Percentiles rank a stretch among this genome's conserved stretches.
Conservation (phyloP, 805 yeast species). For the Candida suzukii region DNA sequence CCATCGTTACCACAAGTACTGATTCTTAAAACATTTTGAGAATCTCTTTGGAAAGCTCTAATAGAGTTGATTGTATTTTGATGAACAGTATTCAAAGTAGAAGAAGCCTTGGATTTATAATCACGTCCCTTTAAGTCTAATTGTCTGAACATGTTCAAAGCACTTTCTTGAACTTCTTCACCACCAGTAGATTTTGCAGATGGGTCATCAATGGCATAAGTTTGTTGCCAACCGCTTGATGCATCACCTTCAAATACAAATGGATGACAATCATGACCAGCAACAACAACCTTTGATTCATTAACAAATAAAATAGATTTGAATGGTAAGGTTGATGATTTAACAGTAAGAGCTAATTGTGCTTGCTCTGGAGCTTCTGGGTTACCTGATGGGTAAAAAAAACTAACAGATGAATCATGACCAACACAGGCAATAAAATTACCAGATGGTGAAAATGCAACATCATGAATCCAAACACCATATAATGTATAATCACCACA, state of each 20-base stretch:
- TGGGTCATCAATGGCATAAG: constrained; percentile 58
- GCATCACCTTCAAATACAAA: constrained; percentile 71
- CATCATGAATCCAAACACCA: constrained; percentile 91
- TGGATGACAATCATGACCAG: constrained; percentile 91
- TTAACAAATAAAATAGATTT: constrained; percentile 63
- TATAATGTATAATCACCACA: constrained; percentile 70
- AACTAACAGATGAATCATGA: constrained; percentile 79
- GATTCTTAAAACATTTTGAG: constrained; percentile 48
- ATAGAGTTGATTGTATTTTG: constrained; percentile 82
- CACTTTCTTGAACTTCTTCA: constrained; percentile 51
- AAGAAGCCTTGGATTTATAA: constrained; percentile 33
- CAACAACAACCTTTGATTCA: constrained; percentile 67
- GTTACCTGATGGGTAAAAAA: constrained; percentile 73
- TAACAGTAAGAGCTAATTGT: constrained; percentile 43
- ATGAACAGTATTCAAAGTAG: constrained; percentile 67
- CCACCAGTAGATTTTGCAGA: constrained; percentile 44
- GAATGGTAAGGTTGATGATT: constrained; percentile 74
- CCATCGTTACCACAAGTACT: constrained; percentile 89
- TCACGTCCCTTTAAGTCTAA: constrained; percentile 88
- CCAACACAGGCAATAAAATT: constrained; percentile 73
- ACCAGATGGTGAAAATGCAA: constrained; percentile 75
- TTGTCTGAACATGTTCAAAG: constrained; percentile 90
- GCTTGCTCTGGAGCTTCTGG: constrained; percentile 48
- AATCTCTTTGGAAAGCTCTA: constrained; percentile 39
- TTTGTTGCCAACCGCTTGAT: constrained; percentile 52